These are phyloP conservation scores for Gyromitra esculenta DNA, from an alignment of 2,329 filamentous ascomycete genomes.

Conservation along the genomic window DNA sequence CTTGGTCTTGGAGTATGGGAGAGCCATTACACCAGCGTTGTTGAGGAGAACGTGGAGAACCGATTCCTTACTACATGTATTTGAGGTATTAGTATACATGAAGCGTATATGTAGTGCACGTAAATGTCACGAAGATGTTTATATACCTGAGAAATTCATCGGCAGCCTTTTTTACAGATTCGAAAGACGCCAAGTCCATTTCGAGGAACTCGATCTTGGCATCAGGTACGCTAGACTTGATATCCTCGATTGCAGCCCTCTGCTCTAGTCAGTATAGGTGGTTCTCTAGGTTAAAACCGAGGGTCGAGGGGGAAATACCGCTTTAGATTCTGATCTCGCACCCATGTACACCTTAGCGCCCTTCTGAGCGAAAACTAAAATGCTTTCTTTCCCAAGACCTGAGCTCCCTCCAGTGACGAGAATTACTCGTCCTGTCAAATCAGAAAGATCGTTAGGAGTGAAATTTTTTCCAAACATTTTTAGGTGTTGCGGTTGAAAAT, in stretches of 20 bases:
- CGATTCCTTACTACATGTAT: conserved; percentile 41
- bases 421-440: conserved; percentile 4
- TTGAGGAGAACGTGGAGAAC: conserved; percentile 59
- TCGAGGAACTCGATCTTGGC: conserved; percentile 63
- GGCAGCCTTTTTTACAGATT: conserved; percentile 42
- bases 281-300: neutral
- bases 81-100: conserved; percentile 33
- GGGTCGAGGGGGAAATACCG: conserved; percentile 41
- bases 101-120: conserved; percentile 4
- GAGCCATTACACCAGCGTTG: conserved; percentile 63
- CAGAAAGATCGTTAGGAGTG: conserved; percentile 30
- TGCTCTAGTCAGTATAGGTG: conserved; percentile 19
- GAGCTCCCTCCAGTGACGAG: conserved; percentile 66
- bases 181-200: conserved; percentile 61
- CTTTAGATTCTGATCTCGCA: conserved; percentile 62
- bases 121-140: neutral
- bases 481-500: neutral
- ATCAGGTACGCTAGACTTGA: conserved; percentile 61
- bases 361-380: conserved; percentile 54
- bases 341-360: conserved; percentile 64
- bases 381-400: conserved; percentile 65
- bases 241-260: conserved; percentile 61
- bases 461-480: conserved; percentile 21
- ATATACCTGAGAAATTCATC: conserved; percentile 27
- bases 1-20: conserved; percentile 51